A percentile compares a stretch with the other conserved stretches of the same genome.
phyloP scores from a whole-genome alignment of 169 alveolate genomes.

The Cryptosporidium muris region DNA sequence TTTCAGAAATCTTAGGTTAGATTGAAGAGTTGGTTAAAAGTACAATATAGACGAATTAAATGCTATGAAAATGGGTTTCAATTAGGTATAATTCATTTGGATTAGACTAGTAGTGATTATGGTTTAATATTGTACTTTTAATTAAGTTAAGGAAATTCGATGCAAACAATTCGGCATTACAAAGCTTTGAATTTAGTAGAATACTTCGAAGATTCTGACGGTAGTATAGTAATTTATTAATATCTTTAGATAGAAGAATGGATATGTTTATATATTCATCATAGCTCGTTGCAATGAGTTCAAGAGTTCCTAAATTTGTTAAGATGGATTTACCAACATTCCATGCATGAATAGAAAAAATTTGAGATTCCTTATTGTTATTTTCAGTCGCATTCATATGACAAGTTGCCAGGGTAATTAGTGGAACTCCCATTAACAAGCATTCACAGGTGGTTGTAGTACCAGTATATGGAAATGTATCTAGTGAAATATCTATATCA shows the following conservation, averaged over 20 bases:
- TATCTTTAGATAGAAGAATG: slow-evolving; percentile 27
- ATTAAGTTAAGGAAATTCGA: slow-evolving; percentile 4
- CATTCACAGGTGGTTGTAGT: slow-evolving; percentile 82
- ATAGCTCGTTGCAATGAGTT: slow-evolving; percentile 47
- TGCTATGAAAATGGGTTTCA: too few species aligned
- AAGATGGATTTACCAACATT: slow-evolving; percentile 75
- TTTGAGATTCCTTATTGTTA: slow-evolving; percentile 1
- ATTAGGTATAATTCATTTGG: too few species aligned
- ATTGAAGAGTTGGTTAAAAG: too few species aligned
- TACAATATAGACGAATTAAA: too few species aligned
- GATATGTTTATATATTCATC: slow-evolving; percentile 66
- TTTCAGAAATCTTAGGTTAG: too few species aligned
- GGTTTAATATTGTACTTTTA: slow-evolving; percentile 2
- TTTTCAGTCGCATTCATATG: not conserved
- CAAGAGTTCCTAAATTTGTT: slow-evolving; percentile 43
- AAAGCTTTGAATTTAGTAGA: slow-evolving; percentile 16
- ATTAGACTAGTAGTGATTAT: not conserved
- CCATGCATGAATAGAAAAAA: slow-evolving; percentile 72
- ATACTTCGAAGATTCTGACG: slow-evolving; percentile 34
- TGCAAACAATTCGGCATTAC: slow-evolving; percentile 40
- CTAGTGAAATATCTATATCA: slow-evolving; percentile 77
- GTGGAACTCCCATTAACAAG: slow-evolving; percentile 81
- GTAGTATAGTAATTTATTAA: slow-evolving; percentile 9
- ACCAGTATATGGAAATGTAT: slow-evolving; percentile 81
- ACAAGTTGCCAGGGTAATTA: slow-evolving; percentile 71